These are phyloP conservation scores for Colletotrichum godetiae DNA, from an alignment of 2,329 filamentous ascomycete species.

Conservation along the genomic window DNA sequence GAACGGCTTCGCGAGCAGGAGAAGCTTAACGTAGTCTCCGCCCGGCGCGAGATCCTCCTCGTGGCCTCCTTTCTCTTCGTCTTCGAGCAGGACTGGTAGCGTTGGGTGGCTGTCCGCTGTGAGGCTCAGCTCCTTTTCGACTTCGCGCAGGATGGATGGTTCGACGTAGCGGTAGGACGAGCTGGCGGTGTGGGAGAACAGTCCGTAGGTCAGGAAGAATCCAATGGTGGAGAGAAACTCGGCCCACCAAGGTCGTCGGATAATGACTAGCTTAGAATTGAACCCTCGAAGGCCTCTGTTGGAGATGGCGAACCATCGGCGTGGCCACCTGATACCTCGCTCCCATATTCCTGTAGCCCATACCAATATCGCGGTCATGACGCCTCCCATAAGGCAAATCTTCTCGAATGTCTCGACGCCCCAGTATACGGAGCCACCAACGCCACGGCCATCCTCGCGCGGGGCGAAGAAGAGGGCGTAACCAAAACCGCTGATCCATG, in stretches of 20 bases:
- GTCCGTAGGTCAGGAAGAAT: constrained; percentile 82
- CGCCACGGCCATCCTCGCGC: constrained; percentile 90
- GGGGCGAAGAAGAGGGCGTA: constrained; percentile 95
- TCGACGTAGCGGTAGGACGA: constrained; percentile 84
- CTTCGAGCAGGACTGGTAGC: constrained; percentile 56
- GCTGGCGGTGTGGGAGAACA: constrained; percentile 74
- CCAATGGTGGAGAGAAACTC: constrained; percentile 79
- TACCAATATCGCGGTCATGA: constrained; percentile 86
- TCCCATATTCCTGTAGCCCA: constrained; percentile 99
- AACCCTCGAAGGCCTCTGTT: constrained; percentile 91
- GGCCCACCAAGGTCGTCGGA: constrained; percentile 83
- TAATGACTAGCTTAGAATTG: constrained; percentile 95
- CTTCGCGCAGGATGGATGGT: constrained; percentile 67
- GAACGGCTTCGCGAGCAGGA: constrained; percentile 94
- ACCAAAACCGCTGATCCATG: constrained; percentile 87
- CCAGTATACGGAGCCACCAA: constrained; percentile 97
- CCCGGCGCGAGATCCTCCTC: constrained; percentile 93
- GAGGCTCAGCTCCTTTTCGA: constrained; percentile 68
- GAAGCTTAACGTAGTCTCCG: constrained; percentile 90
- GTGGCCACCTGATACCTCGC: constrained; percentile 91
- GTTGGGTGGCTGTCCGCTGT: constrained; percentile 54
- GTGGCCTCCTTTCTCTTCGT: constrained; percentile 74
- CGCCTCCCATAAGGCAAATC: constrained; percentile 89
- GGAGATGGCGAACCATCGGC: constrained; percentile 88
- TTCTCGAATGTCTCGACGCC: constrained; percentile 91